These are phyloP conservation scores for Orbilia blumenaviensis DNA, from an alignment of 2,329 filamentous ascomycete species.

Conservation along the genomic window DNA sequence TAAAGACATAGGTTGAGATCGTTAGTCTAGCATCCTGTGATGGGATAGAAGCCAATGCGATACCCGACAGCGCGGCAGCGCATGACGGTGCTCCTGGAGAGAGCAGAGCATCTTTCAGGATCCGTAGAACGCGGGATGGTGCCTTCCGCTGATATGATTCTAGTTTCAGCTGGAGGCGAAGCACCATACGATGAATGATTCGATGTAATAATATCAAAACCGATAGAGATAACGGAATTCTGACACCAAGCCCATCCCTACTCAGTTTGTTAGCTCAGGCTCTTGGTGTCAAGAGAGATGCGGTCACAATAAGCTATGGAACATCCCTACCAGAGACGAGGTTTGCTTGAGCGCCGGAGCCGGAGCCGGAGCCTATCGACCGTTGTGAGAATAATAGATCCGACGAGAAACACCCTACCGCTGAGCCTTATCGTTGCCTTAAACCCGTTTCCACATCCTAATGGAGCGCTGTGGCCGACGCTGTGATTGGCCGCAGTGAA, in stretches of 20 bases:
- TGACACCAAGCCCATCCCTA: slow-evolving; percentile 18
- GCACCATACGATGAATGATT: background rate
- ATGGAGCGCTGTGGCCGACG: too few species aligned
- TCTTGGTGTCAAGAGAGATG: background rate
- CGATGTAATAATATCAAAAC: slow-evolving; percentile 32
- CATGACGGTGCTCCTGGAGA: slow-evolving; percentile 22
- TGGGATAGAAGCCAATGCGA: slow-evolving; percentile 19
- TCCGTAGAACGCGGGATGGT: background rate
- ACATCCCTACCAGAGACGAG: background rate
- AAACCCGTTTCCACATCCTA: slow-evolving; percentile 1
- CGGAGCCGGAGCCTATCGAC: slow-evolving; percentile 3
- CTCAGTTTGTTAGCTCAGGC: background rate
- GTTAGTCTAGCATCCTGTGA: slow-evolving; percentile 19
- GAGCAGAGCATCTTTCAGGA: slow-evolving; percentile 1
- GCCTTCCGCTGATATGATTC: background rate
- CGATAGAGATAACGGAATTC: slow-evolving; percentile 32
- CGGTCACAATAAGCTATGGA: background rate
- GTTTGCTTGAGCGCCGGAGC: background rate
- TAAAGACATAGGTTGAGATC: slow-evolving; percentile 36
- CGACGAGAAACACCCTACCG: slow-evolving; percentile 19
- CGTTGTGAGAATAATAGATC: slow-evolving; percentile 5
- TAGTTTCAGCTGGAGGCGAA: slow-evolving; percentile 20
- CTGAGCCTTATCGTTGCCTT: slow-evolving; percentile 23
- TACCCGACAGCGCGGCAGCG: slow-evolving; percentile 25
- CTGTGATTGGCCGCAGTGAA: background rate